A percentile compares a stretch with the other conserved stretches of the same genome.
Conservation (phyloP, 345 rosid species). For the Barbarea vulgaris region DNA sequence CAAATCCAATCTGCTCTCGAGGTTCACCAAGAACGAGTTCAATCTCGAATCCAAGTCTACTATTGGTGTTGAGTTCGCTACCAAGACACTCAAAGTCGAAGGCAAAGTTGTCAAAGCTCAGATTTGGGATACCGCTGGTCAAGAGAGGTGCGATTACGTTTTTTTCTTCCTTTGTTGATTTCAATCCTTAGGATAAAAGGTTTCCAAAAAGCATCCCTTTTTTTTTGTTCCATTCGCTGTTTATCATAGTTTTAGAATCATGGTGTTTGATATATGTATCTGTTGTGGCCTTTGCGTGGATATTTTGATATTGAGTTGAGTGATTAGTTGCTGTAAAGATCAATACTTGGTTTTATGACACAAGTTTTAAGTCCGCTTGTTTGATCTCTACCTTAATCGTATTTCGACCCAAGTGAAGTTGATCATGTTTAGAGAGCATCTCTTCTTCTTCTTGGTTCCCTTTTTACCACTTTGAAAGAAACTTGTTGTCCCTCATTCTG, state of each 20-base stretch:
- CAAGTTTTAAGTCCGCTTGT: background rate
- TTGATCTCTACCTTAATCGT: background rate
- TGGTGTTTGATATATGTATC: background rate
- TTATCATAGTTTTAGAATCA: background rate
- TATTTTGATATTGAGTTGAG: background rate
- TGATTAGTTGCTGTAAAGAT: background rate
- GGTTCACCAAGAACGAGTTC: conserved; percentile 45
- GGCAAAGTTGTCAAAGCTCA: conserved; percentile 45
- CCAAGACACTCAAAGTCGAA: conserved; percentile 34
- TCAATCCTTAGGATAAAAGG: background rate
- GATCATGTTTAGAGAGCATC: background rate
- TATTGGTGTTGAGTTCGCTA: conserved; percentile 45
- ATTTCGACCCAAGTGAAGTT: background rate
- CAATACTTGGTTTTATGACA: background rate
- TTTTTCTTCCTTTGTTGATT: conserved; percentile 1
- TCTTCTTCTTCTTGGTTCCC: background rate
- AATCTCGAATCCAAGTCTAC: conserved; percentile 46
- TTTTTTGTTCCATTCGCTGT: background rate
- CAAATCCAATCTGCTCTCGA: conserved; percentile 41
- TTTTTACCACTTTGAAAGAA: background rate
- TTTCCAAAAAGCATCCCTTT: background rate
- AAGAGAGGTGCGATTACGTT: conserved; percentile 35
- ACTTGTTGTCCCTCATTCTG: background rate
- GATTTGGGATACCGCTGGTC: conserved; percentile 49
- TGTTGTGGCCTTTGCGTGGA: background rate